Percentiles rank a stretch among this genome's conserved stretches.
These are phyloP conservation scores for Zalerion maritima DNA, from an alignment of 495 filamentous ascomycete genomes.

Conservation along the genomic window DNA sequence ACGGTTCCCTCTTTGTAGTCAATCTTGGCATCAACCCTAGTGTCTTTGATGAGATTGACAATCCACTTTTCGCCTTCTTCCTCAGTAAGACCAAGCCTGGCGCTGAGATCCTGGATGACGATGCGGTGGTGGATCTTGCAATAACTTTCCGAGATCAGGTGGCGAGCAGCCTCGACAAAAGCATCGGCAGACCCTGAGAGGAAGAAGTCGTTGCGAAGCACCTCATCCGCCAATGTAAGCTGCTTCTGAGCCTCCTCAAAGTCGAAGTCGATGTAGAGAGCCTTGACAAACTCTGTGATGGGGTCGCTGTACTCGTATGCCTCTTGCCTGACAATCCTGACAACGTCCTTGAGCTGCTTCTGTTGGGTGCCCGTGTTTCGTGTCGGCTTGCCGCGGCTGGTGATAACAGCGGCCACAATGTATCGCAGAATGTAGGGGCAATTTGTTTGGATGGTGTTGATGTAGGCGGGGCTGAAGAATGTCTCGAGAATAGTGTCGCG, in stretches of 20 bases:
- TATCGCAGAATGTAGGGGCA: conserved; percentile 97
- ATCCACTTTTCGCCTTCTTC: conserved; percentile 99
- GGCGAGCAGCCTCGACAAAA: conserved; percentile 87
- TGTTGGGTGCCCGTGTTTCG: conserved; percentile 79
- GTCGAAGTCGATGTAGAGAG: conserved; percentile 93
- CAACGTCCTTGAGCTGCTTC: conserved; percentile 93
- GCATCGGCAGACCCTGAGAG: conserved; percentile 67
- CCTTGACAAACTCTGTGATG: conserved; percentile 89
- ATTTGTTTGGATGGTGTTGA: conserved; percentile 97
- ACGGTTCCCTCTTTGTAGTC: conserved; percentile 98
- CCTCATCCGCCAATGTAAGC: conserved; percentile 78
- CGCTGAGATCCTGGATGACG: conserved; percentile 91
- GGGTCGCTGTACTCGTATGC: conserved; percentile 94
- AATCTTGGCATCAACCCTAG: conserved; percentile 93
- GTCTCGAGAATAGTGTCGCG: conserved; percentile 84
- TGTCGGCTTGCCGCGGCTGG: conserved; percentile 70
- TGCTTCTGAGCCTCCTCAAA: conserved; percentile 96
- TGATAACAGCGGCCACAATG: conserved; percentile 88
- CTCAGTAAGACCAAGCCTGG: conserved; percentile 71
- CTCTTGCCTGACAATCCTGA: conserved; percentile 90
- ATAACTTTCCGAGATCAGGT: conserved; percentile 94
- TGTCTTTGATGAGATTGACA: conserved; percentile 96
- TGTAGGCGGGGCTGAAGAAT: conserved; percentile 90
- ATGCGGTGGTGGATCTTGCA: conserved; percentile 99
- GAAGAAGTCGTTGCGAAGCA: conserved; percentile 92